Conservation (phyloP, 164 flowering plant genomes). For the Cinnamomum micranthum region DNA sequence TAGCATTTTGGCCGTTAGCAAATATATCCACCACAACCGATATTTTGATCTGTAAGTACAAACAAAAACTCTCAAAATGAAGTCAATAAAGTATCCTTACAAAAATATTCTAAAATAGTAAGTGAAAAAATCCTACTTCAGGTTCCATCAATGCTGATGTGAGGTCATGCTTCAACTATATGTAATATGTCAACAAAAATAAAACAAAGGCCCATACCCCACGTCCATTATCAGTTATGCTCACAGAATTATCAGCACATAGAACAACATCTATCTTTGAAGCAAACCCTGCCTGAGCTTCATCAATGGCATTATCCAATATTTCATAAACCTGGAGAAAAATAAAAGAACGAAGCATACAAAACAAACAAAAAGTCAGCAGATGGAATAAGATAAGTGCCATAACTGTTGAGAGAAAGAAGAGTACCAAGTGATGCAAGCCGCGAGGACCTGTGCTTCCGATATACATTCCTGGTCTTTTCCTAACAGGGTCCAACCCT, state of each 20-base stretch:
- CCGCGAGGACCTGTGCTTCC: slow-evolving; percentile 98
- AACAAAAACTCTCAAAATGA: neutral
- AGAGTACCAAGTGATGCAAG: slow-evolving; percentile 85
- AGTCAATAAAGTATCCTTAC: neutral
- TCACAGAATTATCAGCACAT: slow-evolving; percentile 74
- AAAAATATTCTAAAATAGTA: neutral
- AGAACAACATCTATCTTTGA: slow-evolving; percentile 66
- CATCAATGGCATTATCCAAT: slow-evolving; percentile 94
- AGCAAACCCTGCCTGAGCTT: slow-evolving; percentile 97
- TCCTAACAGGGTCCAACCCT: slow-evolving; percentile 95
- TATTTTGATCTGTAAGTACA: no score
- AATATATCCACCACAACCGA: no score
- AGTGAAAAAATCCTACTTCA: neutral
- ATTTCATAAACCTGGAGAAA: slow-evolving; percentile 85
- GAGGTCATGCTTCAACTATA: neutral
- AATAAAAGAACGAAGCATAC: neutral
- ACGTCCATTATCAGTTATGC: slow-evolving; percentile 94
- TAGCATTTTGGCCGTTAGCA: no score
- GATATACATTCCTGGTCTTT: slow-evolving; percentile 98
- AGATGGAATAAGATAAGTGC: neutral
- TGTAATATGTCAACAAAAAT: neutral
- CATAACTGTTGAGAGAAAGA: neutral
- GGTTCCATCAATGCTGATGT: neutral
- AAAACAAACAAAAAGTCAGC: neutral
- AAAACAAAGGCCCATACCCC: slow-evolving; percentile 57